Evolutionary conservation across 768 basidiomycete species (phyloP).

Genomic region (Phaeolepiota aurea): DNA sequence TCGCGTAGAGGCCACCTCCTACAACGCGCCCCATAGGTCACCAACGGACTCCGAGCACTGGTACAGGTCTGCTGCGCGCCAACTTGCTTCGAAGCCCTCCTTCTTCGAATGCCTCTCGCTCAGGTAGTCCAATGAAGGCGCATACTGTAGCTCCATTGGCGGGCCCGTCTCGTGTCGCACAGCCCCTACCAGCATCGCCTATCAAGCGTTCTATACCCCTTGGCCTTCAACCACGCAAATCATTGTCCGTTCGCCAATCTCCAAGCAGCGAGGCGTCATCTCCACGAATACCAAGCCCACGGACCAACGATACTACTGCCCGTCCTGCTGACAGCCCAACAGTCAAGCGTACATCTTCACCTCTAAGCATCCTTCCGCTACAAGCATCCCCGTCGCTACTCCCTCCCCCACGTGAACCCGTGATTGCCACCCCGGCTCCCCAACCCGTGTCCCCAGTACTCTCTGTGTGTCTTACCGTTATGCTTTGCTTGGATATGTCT

Average conservation of each 20-base stretch:
- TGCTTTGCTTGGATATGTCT: background rate
- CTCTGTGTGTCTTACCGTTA: background rate
- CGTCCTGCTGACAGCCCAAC: constrained; percentile 10
- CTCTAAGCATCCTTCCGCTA: constrained; percentile 26
- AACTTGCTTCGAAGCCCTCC: constrained; percentile 29
- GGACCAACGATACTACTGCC: constrained; percentile 19
- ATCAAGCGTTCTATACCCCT: constrained; percentile 44
- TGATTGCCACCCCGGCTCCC: constrained; percentile 7
- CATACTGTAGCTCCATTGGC: constrained; percentile 7
- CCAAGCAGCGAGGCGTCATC: constrained; percentile 26
- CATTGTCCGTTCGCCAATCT: constrained; percentile 34
- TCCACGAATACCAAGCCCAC: constrained; percentile 21
- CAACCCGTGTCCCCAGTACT: constrained; percentile 8
- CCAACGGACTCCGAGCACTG: constrained; percentile 49
- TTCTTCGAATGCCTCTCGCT: constrained; percentile 48
- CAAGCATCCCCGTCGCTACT: constrained; percentile 12
- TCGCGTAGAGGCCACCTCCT: constrained; percentile 10
- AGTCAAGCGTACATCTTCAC: constrained; percentile 26
- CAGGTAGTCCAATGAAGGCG: constrained; percentile 56
- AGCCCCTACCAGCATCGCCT: constrained; percentile 34
- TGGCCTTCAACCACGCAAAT: constrained; percentile 39
- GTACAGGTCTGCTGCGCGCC: constrained; percentile 26
- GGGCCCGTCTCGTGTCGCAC: background rate
- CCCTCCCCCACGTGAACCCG: background rate
- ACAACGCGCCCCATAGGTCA: constrained; percentile 36